These are phyloP conservation scores for Aureobasidium sp. DNA, from an alignment of 2,329 filamentous ascomycete species.

Conservation along the genomic window DNA sequence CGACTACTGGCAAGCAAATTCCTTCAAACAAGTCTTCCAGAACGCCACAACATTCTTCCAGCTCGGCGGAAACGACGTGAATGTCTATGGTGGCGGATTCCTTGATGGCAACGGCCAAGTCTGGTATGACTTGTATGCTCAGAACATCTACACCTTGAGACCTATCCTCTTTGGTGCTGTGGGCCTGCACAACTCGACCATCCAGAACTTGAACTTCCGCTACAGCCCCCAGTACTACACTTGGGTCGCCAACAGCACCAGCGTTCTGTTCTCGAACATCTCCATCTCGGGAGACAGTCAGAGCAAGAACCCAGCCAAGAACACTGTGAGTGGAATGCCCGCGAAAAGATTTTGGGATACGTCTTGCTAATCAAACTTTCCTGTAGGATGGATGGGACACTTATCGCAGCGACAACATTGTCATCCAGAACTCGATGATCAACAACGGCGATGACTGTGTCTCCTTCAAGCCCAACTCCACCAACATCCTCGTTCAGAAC, in stretches of 20 bases:
- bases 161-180: constrained; percentile 51
- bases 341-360: too few relatives aligned
- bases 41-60: constrained; percentile 60
- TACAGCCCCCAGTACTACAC: constrained; percentile 57
- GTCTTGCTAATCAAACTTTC: neutral
- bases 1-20: constrained; percentile 57
- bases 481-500: constrained; percentile 58
- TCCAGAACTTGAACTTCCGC: constrained; percentile 51
- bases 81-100: constrained; percentile 57
- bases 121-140: constrained; percentile 55
- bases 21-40: constrained; percentile 57
- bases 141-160: constrained; percentile 47
- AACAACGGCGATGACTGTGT: constrained; percentile 63
- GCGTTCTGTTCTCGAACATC: constrained; percentile 55
- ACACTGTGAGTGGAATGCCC: constrained; percentile 35
- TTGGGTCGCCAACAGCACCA: constrained; percentile 55
- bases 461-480: constrained; percentile 66
- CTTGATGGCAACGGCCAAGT: constrained; percentile 56
- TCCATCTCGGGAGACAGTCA: constrained; percentile 47
- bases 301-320: constrained; percentile 50
- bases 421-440: constrained; percentile 58
- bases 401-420: constrained; percentile 51
- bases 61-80: constrained; percentile 56
- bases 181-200: constrained; percentile 48
- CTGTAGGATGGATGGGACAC: constrained; percentile 42